These are phyloP conservation scores for Metarhizium sp. DNA, from an alignment of 2,329 filamentous ascomycete species.

Conservation along the genomic window DNA sequence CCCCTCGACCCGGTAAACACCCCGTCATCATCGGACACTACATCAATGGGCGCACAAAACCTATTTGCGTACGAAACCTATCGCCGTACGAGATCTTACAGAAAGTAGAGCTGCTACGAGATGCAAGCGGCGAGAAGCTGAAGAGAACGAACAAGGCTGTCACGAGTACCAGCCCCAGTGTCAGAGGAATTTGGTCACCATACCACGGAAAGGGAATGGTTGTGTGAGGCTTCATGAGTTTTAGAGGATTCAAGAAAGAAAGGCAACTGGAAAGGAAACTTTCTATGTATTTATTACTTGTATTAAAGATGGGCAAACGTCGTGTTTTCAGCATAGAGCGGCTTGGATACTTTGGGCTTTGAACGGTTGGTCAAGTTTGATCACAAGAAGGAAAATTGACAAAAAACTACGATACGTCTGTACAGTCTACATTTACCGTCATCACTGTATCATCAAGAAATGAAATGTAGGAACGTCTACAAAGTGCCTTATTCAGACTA, in stretches of 20 bases:
- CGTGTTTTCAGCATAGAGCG: slow-evolving; percentile 16
- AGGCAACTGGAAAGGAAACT: neutral
- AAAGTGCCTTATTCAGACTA: neutral
- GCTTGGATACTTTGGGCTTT: slow-evolving; percentile 14
- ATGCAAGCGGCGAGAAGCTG: slow-evolving; percentile 68
- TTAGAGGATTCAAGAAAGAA: neutral
- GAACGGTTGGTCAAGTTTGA: neutral
- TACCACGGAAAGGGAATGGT: slow-evolving; percentile 53
- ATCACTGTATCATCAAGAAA: neutral
- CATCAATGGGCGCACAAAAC: slow-evolving; percentile 80
- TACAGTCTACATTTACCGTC: neutral
- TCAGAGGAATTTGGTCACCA: slow-evolving; percentile 62
- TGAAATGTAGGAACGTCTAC: neutral
- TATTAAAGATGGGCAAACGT: slow-evolving; percentile 12
- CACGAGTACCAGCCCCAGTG: slow-evolving; percentile 53
- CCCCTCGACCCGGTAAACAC: slow-evolving; percentile 81
- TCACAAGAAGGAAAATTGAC: neutral
- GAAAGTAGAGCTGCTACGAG: slow-evolving; percentile 65
- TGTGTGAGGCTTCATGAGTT: slow-evolving; percentile 29
- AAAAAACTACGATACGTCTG: neutral
- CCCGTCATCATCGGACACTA: slow-evolving; percentile 84
- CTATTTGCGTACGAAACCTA: slow-evolving; percentile 82
- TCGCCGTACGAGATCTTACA: slow-evolving; percentile 70
- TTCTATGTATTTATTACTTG: slow-evolving; percentile 18
- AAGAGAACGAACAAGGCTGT: slow-evolving; percentile 55